Conservation (phyloP, 176 grass and related monocot species). For the sorghum (Sorghum bicolor) region DNA sequence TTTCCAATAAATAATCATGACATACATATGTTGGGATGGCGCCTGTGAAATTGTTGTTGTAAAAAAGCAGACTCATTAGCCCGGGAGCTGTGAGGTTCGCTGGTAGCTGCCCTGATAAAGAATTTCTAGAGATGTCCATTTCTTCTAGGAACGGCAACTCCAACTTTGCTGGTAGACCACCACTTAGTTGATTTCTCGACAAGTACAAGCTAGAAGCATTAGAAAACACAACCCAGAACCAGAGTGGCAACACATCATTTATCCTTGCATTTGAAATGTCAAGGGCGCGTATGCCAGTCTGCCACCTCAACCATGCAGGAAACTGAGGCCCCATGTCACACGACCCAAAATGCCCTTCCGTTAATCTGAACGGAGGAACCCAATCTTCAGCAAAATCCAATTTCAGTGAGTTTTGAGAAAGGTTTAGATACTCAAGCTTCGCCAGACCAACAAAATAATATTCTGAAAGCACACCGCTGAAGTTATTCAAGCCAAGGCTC, state of each 20-base stretch:
- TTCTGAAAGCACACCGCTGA: conserved; percentile 24
- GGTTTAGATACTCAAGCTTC: conserved; percentile 16
- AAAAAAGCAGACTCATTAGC: background rate
- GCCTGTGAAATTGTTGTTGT: conserved; percentile 33
- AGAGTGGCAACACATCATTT: conserved; percentile 37
- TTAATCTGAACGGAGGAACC: background rate
- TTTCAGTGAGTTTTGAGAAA: conserved; percentile 31
- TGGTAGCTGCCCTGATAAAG: background rate
- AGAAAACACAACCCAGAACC: conserved; percentile 40
- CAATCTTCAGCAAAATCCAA: background rate
- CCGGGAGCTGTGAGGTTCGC: background rate
- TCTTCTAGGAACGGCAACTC: background rate
- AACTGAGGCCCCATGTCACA: background rate
- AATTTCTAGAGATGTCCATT: conserved; percentile 26
- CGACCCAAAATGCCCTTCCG: background rate
- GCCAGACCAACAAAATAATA: background rate
- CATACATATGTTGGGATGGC: conserved; percentile 10
- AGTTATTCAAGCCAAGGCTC: conserved; percentile 14
- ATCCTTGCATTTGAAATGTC: conserved; percentile 49
- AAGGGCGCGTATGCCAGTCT: background rate
- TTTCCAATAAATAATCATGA: background rate
- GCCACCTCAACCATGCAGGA: background rate
- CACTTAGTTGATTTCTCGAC: conserved; percentile 36
- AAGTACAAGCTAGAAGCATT: background rate
- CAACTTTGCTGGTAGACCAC: conserved; percentile 14